Conservation (phyloP, 768 basidiomycete genomes). For the Termitomyces sp. region DNA sequence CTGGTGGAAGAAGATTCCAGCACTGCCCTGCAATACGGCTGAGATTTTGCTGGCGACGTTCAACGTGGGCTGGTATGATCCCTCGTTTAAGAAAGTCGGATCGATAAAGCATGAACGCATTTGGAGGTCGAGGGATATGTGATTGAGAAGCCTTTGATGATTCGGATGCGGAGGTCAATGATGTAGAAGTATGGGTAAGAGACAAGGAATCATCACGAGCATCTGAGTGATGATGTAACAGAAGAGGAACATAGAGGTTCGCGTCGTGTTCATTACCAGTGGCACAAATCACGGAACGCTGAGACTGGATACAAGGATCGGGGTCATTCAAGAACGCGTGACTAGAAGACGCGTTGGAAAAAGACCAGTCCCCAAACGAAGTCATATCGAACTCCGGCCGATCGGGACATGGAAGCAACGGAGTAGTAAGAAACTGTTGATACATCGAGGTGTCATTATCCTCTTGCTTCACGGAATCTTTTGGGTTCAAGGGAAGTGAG, state of each 20-base stretch:
- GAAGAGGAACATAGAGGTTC: neutral
- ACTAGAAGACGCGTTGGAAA: neutral
- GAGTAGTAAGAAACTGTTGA: neutral
- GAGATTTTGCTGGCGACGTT: constrained; percentile 69
- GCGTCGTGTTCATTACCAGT: neutral
- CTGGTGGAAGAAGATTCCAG: constrained; percentile 54
- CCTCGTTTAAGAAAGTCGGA: constrained; percentile 53
- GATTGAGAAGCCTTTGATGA: constrained; percentile 7
- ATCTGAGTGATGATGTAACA: neutral
- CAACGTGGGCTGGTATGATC: constrained; percentile 41
- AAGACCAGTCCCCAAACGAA: constrained; percentile 5
- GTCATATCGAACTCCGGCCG: neutral
- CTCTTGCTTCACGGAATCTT: constrained; percentile 9
- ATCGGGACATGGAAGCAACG: constrained; percentile 2
- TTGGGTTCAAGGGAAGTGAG: neutral
- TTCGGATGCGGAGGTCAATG: constrained; percentile 1
- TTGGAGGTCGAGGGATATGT: constrained; percentile 71
- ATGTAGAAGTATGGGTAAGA: neutral
- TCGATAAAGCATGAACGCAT: constrained; percentile 82
- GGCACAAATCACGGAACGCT: neutral
- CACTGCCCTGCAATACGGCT: constrained; percentile 62
- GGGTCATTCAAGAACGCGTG: neutral
- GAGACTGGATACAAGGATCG: neutral
- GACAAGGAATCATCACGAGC: neutral
- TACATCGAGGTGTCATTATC: neutral